Base-by-base conservation (phyloP, 2,329 filamentous ascomycete species). In the Lecanosticta acicola region DNA sequence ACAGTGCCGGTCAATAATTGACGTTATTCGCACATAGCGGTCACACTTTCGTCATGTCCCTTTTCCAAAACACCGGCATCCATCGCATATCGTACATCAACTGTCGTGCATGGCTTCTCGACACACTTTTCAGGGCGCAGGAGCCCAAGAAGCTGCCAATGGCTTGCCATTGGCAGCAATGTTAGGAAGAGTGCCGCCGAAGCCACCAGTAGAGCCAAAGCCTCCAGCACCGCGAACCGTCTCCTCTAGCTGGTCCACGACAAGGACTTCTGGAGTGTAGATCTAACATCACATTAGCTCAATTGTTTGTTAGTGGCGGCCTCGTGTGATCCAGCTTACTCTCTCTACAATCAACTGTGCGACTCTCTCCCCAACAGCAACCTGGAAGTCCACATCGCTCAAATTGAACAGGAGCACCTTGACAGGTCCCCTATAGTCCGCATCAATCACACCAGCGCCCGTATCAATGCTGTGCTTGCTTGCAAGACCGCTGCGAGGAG, bases 381-480 rank as follows among this genome's bases (percentile, higher is more conserved):
- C 75, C 36, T 71, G 75, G 64, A 94, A 97, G 66, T 95, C 89
- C 33, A 71, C 70, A 41, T 95, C 89, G 41, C 78, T 78, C 68
- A 94, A 84, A 72, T 98, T 98, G 69, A 97, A 97, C 42, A 98
- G 79, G 56, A 98, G 77, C 19, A 98, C 85, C 75, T 94, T 95
- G 61, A 98, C 84, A 57, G 86, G 86, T 16, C 93, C 93, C 29
- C 93, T 80, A 74, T 98, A 98, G 70, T 98, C 93, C 26, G 91
- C 90, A 68, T 98, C 93, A 60, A 98, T 97, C 54, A 98, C 93
- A 44, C 93, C 93, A 0, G 93, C 93, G 52, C 94, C 89, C 0
- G 87, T 93, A 68, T 96, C 89, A 66, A 98, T 97, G 71, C 90
- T 93, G 72, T 97, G 82, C 74, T 98, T 98, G 50, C 52, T 62